Evolutionary conservation across 1,284 basidiomycete genomes (phyloP).

Genomic region (Athelia sp.): DNA sequence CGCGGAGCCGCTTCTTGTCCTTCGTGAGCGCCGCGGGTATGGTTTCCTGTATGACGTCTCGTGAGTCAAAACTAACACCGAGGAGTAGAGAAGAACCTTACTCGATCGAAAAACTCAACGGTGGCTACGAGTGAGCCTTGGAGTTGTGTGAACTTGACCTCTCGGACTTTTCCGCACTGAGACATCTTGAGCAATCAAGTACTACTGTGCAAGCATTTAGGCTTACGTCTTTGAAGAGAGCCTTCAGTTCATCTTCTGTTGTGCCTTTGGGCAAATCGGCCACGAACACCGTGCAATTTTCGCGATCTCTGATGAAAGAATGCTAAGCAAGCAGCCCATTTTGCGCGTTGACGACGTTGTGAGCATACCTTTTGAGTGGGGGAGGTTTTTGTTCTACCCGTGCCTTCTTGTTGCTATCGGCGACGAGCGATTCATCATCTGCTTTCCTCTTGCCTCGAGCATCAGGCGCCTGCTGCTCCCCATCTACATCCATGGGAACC

Average conservation of each 20-base stretch:
- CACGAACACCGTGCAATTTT: conserved; percentile 91
- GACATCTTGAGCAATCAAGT: conserved; percentile 5
- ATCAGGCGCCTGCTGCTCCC: conserved; percentile 21
- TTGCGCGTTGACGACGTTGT: background rate
- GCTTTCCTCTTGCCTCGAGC: conserved; percentile 52
- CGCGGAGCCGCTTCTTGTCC: conserved; percentile 83
- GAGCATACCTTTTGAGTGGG: conserved; percentile 57
- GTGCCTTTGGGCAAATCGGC: conserved; percentile 59
- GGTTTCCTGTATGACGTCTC: conserved; percentile 47
- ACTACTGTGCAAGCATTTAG: background rate
- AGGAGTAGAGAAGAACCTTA: conserved; percentile 20
- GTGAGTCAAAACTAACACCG: conserved; percentile 1
- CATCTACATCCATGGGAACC: conserved; percentile 6
- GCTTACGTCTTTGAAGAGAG: conserved; percentile 84
- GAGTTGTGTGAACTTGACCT: conserved; percentile 68
- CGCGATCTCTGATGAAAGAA: conserved; percentile 71
- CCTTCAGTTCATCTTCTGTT: conserved; percentile 61
- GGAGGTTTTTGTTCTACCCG: conserved; percentile 42
- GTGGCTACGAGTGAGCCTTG: conserved; percentile 62
- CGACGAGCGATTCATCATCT: conserved; percentile 33
- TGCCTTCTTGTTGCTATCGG: conserved; percentile 50
- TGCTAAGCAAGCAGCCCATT: background rate
- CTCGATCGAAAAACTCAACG: conserved; percentile 74
- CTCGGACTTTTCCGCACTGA: conserved; percentile 81
- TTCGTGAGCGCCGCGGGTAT: conserved; percentile 87